phyloP scores from a whole-genome alignment of 1,139 yeast species.

The Nakaseomyces bracarensis region DNA sequence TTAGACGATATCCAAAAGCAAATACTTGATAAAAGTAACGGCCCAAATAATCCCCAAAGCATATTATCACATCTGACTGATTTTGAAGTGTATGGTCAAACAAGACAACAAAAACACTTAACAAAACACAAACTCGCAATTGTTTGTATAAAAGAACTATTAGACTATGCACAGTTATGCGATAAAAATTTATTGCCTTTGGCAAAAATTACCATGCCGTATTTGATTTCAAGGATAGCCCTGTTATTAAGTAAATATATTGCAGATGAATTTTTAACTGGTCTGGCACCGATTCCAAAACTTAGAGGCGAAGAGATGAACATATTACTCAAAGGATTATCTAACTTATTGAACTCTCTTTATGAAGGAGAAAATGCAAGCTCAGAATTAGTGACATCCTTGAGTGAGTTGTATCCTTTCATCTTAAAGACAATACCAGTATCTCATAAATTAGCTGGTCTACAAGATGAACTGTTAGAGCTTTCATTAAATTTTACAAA shows the following conservation, averaged over 20 bases:
- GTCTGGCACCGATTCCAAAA: slow-evolving; percentile 46
- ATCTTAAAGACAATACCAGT: slow-evolving; percentile 34
- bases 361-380: slow-evolving; percentile 8
- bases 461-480: slow-evolving; percentile 24
- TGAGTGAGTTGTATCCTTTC: slow-evolving; percentile 30
- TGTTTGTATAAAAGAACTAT: slow-evolving; percentile 42
- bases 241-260: slow-evolving; percentile 45
- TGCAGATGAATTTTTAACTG: slow-evolving; percentile 44
- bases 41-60: slow-evolving; percentile 30
- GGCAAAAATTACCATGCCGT: slow-evolving; percentile 31
- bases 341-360: slow-evolving; percentile 21
- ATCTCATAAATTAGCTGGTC: slow-evolving; percentile 30
- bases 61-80: slow-evolving; percentile 32
- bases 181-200: slow-evolving; percentile 13
- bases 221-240: slow-evolving; percentile 42
- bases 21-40: slow-evolving; percentile 27
- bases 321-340: slow-evolving; percentile 33
- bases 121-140: slow-evolving; percentile 39
- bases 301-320: slow-evolving; percentile 44
- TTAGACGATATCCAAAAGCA: slow-evolving; percentile 40
- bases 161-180: slow-evolving; percentile 26
- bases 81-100: slow-evolving; percentile 42
- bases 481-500: slow-evolving; percentile 27
- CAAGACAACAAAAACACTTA: slow-evolving; percentile 34
- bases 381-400: slow-evolving; percentile 7